These are phyloP conservation scores for Diaporthe humulicola DNA, from an alignment of 2,329 filamentous ascomycete genomes.

Conservation along the genomic window DNA sequence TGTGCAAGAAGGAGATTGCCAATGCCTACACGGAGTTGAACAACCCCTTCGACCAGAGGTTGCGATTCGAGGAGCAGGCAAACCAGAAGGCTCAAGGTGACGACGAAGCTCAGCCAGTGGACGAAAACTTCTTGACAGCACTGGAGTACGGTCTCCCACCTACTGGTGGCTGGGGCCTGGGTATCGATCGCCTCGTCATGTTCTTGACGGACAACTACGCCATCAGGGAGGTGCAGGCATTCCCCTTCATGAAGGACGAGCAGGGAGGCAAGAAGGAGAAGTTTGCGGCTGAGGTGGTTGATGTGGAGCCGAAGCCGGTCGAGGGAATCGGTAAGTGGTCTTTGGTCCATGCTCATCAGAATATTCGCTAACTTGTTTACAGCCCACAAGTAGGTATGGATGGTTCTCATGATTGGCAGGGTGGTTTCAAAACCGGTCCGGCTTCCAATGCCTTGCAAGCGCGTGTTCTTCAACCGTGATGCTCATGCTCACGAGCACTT, in stretches of 20 bases:
- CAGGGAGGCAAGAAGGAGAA: conserved; percentile 53
- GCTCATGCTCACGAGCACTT: background rate
- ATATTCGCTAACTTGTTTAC: background rate
- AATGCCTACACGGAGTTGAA: conserved; percentile 91
- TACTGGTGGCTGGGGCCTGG: conserved; percentile 96
- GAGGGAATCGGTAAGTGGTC: conserved; percentile 52
- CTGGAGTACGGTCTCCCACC: conserved; percentile 83
- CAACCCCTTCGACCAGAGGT: conserved; percentile 93
- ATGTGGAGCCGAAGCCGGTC: conserved; percentile 50
- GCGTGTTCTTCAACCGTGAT: background rate
- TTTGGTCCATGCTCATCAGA: background rate
- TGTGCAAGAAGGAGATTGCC: conserved; percentile 96
- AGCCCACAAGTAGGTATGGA: conserved; percentile 34
- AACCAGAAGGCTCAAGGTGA: conserved; percentile 96
- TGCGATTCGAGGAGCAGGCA: conserved; percentile 95
- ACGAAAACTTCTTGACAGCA: conserved; percentile 74
- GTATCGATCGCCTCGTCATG: conserved; percentile 94
- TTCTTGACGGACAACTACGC: conserved; percentile 96
- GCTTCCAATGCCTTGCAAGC: background rate
- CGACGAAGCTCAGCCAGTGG: conserved; percentile 94
- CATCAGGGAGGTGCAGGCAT: conserved; percentile 95
- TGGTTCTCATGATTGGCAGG: background rate
- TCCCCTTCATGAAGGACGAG: conserved; percentile 98
- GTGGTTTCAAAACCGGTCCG: background rate
- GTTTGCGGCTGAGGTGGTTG: conserved; percentile 52